Evolutionary conservation across 2,329 filamentous ascomycete species (phyloP), one percentile per base, ranked within the genome.

Genomic region (Pyrenochaeta sp.): DNA sequence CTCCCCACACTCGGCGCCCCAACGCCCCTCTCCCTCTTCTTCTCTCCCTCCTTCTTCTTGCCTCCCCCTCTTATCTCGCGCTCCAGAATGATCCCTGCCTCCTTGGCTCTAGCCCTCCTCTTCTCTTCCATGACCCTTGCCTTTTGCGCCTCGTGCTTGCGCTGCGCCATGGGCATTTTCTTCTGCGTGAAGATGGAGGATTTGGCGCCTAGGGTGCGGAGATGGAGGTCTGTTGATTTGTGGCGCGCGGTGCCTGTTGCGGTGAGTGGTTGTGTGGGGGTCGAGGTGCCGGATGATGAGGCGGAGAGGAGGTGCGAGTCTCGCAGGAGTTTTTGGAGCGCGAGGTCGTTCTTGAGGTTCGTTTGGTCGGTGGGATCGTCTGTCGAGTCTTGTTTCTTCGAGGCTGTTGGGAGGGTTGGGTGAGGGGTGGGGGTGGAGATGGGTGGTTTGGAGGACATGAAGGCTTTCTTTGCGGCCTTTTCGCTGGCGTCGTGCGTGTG

Each of bases 71-170:
- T 81, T 54, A 77, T 72, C 56, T 72, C 75, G 60, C 82, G 84
- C 82, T 98, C 95, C 34, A 98, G 81, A 48, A 98, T 88, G 67
- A 98, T 89, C 5, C 94, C 95, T 69, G 94, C 96, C 82, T 98
- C 94, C 72, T 85, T 87, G 1, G 95, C 95, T 76, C 97, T 92
- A 40, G 82, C 83, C 37, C 94, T 83, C 50, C 94, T 82, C 80
- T 85, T 90, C 12, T 85, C 80, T 76, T 97, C 93, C 58, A 86
- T 87, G 28, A 82, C 78, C 1, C 76, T 81, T 24, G 86, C 86
- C 51, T 93, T 92, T 1, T 85, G 84, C 15, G 82, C 81, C 59
- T 98, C 97, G n/a, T 94, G 93, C 78, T 91, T 92, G 58, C 93
- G 86, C 73, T 94, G 90, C 42, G 88, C 81, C 84, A 96, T 91